Evolutionary conservation across 1,284 basidiomycete species (phyloP), one percentile per base, ranked within the genome.

Genomic region (Neolentinus lepideus): DNA sequence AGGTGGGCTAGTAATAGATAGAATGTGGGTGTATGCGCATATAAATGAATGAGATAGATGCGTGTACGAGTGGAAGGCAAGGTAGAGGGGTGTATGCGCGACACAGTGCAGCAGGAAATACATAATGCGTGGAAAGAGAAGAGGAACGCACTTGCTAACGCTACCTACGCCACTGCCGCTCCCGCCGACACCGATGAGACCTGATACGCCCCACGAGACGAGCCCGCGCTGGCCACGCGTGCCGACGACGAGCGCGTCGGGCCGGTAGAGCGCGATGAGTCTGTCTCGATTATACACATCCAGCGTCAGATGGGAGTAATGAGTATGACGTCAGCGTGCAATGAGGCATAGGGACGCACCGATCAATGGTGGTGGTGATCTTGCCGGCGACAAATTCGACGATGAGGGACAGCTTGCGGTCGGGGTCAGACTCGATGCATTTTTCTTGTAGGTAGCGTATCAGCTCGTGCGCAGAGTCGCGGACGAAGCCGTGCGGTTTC

Each of bases 371-470:
- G 56, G 89, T 83, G 0, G 92, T 90, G 4, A 97, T 85, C 59
- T 86, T 88, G 31, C 96, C 96, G 0, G 94, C 91, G 43, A 98
- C 90, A 65, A 92, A 95, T 73, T 98, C 96, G 56, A 98, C 85
- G 52, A 97, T 89, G 59, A 98, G 83, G 0, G 91, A 95, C 33
- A 98, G 82, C 87, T 87, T 90, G 51, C 92, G 83, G 31, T 90
- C 84, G 6, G 87, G 76, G 56, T 93, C 90, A 56, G 81, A 83
- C 63, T 94, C 88, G 47, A 83, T 79, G 63, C 88, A 92, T 72
- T 91, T 91, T 61, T 84, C 84, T 66, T 95, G 84, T 19, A 98
- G 85, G 26, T 74, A 74, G n/a, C 78, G 78, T 78, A 98, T 86
- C 21, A 98, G 78, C 16, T 88, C 83, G 54, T 88, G 79, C 0